These are phyloP conservation scores for Xylona heveae DNA, from an alignment of 495 filamentous ascomycete genomes.

Conservation along the genomic window DNA sequence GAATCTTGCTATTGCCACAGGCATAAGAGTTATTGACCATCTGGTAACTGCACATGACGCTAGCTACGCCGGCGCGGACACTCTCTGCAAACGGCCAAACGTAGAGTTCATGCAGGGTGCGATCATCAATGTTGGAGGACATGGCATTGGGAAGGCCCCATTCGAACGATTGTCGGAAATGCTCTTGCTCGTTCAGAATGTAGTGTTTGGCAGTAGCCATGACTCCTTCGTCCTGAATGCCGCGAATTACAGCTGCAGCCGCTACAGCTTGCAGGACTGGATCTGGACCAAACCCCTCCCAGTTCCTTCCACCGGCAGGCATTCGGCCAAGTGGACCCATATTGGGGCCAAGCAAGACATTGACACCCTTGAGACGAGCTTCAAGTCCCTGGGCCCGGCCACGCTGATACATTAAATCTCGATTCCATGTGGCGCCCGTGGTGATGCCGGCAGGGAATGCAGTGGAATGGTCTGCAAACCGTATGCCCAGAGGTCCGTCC, in stretches of 20 bases:
- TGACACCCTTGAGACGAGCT: constrained; percentile 46
- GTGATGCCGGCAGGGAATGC: constrained; percentile 75
- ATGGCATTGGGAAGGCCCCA: constrained; percentile 57
- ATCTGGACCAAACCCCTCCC: constrained; percentile 72
- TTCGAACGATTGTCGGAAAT: constrained; percentile 52
- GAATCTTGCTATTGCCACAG: constrained; percentile 75
- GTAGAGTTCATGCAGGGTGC: constrained; percentile 67
- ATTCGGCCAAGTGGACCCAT: constrained; percentile 64
- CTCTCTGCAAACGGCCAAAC: constrained; percentile 81
- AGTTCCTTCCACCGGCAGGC: constrained; percentile 75
- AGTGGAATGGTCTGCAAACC: constrained; percentile 55
- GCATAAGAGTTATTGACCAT: constrained; percentile 68
- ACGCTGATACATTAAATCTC: constrained; percentile 50
- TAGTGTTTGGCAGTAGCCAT: constrained; percentile 67
- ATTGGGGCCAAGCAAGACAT: constrained; percentile 54
- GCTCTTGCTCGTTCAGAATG: constrained; percentile 72
- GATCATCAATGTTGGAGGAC: constrained; percentile 64
- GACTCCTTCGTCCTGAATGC: constrained; percentile 62
- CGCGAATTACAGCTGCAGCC: constrained; percentile 44
- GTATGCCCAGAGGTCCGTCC: constrained; percentile 69
- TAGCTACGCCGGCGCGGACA: constrained; percentile 67
- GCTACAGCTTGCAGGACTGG: constrained; percentile 53
- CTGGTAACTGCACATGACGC: constrained; percentile 79
- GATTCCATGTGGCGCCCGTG: constrained; percentile 75
- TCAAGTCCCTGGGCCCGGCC: constrained; percentile 49